Percentiles rank a stretch among this genome's conserved stretches.
phyloP scores from a whole-genome alignment of 305 asterid species.

The Vinca major region DNA sequence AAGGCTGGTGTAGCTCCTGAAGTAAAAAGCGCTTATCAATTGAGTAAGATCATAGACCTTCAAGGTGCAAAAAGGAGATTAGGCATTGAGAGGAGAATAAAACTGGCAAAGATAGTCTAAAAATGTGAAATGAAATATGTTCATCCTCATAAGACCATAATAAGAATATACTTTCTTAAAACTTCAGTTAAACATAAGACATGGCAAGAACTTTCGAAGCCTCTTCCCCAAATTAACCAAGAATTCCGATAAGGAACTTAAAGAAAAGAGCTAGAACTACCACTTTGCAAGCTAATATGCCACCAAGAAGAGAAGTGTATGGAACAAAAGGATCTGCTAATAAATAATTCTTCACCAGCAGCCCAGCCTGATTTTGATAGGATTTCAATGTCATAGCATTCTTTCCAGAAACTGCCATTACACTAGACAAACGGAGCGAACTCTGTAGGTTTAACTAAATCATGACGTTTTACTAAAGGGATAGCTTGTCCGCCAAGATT shows the following conservation, averaged over 20 bases:
- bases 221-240: slow-evolving; percentile 5
- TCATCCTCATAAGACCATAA: neutral
- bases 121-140: neutral
- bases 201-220: neutral
- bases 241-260: slow-evolving; percentile 6
- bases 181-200: neutral
- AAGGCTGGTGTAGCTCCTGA: slow-evolving; percentile 57
- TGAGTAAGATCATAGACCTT: slow-evolving; percentile 76
- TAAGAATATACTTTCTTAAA: neutral
- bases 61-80: slow-evolving; percentile 5
- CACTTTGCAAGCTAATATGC: slow-evolving; percentile 73
- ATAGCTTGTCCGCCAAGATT: neutral
- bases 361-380: slow-evolving; percentile 64
- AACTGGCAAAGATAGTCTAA: neutral
- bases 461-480: slow-evolving; percentile 19
- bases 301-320: slow-evolving; percentile 63
- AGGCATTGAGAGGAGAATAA: neutral
- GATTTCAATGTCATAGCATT: slow-evolving; percentile 45
- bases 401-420: slow-evolving; percentile 53
- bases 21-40: slow-evolving; percentile 69
- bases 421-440: slow-evolving; percentile 24
- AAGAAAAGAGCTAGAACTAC: slow-evolving; percentile 25
- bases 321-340: slow-evolving; percentile 79
- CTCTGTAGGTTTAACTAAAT: slow-evolving; percentile 28
- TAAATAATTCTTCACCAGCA: slow-evolving; percentile 60